These are phyloP conservation scores for Phytopythium sindhum DNA, from an alignment of 352 stramenopile genomes.

Conservation along the genomic window DNA sequence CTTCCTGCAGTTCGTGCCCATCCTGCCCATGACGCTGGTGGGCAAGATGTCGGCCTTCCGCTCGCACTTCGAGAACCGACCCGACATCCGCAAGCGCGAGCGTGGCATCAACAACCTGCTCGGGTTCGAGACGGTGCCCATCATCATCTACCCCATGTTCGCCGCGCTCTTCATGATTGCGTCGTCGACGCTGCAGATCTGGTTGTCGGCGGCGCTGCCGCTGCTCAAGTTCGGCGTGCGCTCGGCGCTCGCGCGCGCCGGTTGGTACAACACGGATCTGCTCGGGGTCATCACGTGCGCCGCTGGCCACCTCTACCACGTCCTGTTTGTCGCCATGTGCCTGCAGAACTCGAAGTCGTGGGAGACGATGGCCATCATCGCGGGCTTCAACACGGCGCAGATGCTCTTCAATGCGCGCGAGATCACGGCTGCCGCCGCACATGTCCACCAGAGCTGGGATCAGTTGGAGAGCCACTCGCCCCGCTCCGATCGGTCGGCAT, in stretches of 20 bases:
- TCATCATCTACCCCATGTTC: constrained; percentile 36
- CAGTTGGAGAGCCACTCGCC: constrained; percentile 1
- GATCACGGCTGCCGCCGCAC: constrained; percentile 10
- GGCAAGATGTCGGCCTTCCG: constrained; percentile 9
- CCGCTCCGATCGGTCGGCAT: background rate
- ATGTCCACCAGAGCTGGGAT: constrained; percentile 5
- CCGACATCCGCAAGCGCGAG: constrained; percentile 14
- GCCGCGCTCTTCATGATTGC: constrained; percentile 30
- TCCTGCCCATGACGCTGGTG: constrained; percentile 16
- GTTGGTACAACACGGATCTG: constrained; percentile 27
- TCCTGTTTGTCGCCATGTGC: constrained; percentile 36
- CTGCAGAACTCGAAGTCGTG: constrained; percentile 41
- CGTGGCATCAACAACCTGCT: constrained; percentile 22
- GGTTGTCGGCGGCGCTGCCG: constrained; percentile 29
- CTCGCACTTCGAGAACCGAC: constrained; percentile 9
- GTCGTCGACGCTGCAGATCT: constrained; percentile 21
- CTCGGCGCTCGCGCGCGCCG: constrained; percentile 14
- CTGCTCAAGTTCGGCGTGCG: constrained; percentile 25
- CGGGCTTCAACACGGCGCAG: constrained; percentile 22
- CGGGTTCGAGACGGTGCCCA: constrained; percentile 14
- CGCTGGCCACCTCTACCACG: constrained; percentile 36
- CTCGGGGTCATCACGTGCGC: constrained; percentile 24
- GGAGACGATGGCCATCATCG: constrained; percentile 21
- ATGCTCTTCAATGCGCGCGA: constrained; percentile 27
- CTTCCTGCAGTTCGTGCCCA: constrained; percentile 17